Evolutionary conservation across 768 basidiomycete genomes (phyloP), one percentile per base, ranked within the genome.

Genomic region (Hortiboletus campestris): DNA sequence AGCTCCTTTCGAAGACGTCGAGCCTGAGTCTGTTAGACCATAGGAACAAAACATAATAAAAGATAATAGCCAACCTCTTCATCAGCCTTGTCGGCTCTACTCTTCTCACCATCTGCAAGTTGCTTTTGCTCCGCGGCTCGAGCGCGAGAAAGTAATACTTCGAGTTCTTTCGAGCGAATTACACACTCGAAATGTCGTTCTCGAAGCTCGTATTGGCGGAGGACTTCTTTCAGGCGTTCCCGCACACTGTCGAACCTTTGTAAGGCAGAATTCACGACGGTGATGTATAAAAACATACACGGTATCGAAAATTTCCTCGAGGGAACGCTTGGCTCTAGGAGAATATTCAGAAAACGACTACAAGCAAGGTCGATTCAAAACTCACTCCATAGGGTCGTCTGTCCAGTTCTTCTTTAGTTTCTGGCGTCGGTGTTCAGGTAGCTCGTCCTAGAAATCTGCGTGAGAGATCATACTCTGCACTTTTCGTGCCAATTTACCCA

Each of bases 111-210:
- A 46, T 92, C 88, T 14, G 86, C 86, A 44, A 93, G 76, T 62
- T 91, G 88, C 70, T 88, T 89, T 69, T 92, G 89, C 65, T 94
- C 92, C 11, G 91, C 90, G 25, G 89, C 87, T 69, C 91, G 85
- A 41, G 92, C 92, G 32, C 91, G 84, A 46, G 92, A 91, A 16
- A 94, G 78, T 19, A 94, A 74, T 16, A 94, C 89, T 67, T 94
- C 92, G 22, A 94, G 80, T 71, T 94, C 92, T 72, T 94, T 94
- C 41, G 92, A 94, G 40, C 92, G 88, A 53, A 94, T 86, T 29
- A 94, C 88, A 60, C 90, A 92, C 74, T 94, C 92, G 63, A 94
- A 94, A 76, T 94, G 92, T 67, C 85, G 86, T 75, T 94, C 92
- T 56, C 92, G 87, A 53, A 93, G 83, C 66, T 94, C 88, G 67